Percentiles rank a stretch among this genome's conserved stretches.
Conservation (phyloP, 257 asterid genomes). For the Solanum habrochaites region DNA sequence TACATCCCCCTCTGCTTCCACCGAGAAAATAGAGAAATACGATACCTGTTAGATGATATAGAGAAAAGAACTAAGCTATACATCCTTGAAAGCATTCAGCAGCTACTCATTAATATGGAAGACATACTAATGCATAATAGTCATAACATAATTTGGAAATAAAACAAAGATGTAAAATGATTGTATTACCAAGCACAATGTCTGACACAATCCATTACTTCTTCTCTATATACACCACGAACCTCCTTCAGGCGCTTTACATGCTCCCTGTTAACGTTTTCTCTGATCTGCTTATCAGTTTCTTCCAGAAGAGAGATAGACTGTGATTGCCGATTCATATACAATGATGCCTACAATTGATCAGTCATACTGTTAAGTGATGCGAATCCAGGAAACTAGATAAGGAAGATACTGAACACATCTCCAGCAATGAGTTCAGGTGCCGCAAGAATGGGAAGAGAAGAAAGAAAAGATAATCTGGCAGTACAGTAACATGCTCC, state of each 20-base stretch:
- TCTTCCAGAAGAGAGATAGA: constrained; percentile 71
- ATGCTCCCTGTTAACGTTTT: constrained; percentile 49
- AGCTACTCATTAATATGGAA: background rate
- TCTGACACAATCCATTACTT: constrained; percentile 85
- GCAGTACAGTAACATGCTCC: background rate
- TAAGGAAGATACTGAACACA: background rate
- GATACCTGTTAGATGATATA: constrained; percentile 51
- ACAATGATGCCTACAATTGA: constrained; percentile 61
- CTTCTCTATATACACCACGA: constrained; percentile 69
- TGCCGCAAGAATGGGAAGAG: background rate
- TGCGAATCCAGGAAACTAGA: background rate
- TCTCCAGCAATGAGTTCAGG: background rate
- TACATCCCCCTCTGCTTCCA: constrained; percentile 98
- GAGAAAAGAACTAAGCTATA: background rate
- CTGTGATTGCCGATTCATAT: constrained; percentile 77
- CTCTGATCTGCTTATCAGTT: constrained; percentile 82
- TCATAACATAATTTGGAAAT: background rate
- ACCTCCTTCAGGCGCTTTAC: constrained; percentile 84
- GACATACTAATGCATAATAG: background rate
- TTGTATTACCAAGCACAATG: constrained; percentile 78
- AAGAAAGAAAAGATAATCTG: background rate
- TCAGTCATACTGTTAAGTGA: background rate
- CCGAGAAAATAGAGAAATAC: constrained; percentile 67
- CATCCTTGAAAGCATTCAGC: background rate
- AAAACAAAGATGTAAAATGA: background rate